Evolutionary conservation across 1,284 basidiomycete genomes (phyloP), one percentile per base, ranked within the genome.

Genomic region (Dichomitus squalens): DNA sequence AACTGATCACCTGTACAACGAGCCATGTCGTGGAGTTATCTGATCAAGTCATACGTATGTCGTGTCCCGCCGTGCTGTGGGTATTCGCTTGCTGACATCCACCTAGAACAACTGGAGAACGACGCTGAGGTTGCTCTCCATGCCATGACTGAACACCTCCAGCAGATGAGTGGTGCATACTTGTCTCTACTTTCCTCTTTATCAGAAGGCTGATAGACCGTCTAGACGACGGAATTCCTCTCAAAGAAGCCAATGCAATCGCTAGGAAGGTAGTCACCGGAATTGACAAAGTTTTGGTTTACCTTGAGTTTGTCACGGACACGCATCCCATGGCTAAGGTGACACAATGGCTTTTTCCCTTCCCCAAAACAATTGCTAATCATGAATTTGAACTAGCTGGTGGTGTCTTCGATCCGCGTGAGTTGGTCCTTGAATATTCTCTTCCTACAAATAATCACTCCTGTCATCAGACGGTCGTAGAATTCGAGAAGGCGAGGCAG

Each of bases 221-320:
- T 18, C 29, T 41, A 18, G 20, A 16, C 21, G 2, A 20, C 4
- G 23, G 16, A 3, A 33, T 14, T 12, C 48, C 47, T 27, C 12
- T 7, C 36, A 1, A 44, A 18, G 49, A 55, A 23, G 31, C 46
- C 7, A 39, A 44, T 9, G 53, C 53, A 12, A 12, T 55, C 5
- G 46, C 59, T 7, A 47, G 48, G 33, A 46, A 49, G 25, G 11
- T 61, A 5, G 47, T 61, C 3, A 53, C 55, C 25, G 55, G 55
- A 3, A 46, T 53, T 18, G 47, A 36, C 29, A 31, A 46, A 18
- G 46, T 61, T 6, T 7, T 61, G 21, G 47, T 52, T 5, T 61
- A 49, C 31, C 31, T 60, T 0, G 47, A 38, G 0, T 29, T 23
- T 8, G 41, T 60, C 6, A 51, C 58, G 11, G 11, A 48, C 12